phyloP scores from a whole-genome alignment of 2,329 filamentous ascomycete species.

The Endoconidiophora laricicola region DNA sequence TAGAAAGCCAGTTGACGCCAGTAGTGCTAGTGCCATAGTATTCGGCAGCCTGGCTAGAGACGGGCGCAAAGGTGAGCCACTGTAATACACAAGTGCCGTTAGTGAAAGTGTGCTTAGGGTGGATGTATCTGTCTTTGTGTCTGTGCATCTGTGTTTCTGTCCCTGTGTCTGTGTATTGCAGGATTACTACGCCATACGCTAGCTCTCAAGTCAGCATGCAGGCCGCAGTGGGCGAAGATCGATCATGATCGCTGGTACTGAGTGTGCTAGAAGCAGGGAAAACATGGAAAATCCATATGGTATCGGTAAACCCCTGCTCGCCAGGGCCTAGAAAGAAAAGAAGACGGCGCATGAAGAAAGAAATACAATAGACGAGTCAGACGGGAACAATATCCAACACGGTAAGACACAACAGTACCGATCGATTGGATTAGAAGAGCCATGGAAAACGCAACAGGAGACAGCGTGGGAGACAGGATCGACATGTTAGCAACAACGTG shows the following conservation, averaged over 20 bases:
- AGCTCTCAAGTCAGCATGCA: too few relatives aligned
- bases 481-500: not conserved
- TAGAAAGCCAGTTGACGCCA: constrained; percentile 85
- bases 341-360: not conserved
- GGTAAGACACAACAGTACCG: not conserved
- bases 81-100: constrained; percentile 20
- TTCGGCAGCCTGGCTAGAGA: constrained; percentile 53
- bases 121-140: too few relatives aligned
- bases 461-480: not conserved
- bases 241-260: too few relatives aligned
- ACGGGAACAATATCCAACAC: not conserved
- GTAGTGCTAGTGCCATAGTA: constrained; percentile 64
- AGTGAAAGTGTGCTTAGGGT: not conserved
- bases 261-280: too few relatives aligned
- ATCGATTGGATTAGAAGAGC: not conserved
- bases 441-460: not conserved
- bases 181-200: too few relatives aligned
- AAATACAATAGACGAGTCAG: not conserved
- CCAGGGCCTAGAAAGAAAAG: not conserved
- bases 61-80: constrained; percentile 87
- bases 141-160: too few relatives aligned
- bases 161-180: too few relatives aligned
- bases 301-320: not conserved
- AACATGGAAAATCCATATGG: too few relatives aligned
- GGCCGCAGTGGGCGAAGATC: too few relatives aligned